Evolutionary conservation across 768 basidiomycete genomes (phyloP).

Genomic region (Pulveroboletus sp.): DNA sequence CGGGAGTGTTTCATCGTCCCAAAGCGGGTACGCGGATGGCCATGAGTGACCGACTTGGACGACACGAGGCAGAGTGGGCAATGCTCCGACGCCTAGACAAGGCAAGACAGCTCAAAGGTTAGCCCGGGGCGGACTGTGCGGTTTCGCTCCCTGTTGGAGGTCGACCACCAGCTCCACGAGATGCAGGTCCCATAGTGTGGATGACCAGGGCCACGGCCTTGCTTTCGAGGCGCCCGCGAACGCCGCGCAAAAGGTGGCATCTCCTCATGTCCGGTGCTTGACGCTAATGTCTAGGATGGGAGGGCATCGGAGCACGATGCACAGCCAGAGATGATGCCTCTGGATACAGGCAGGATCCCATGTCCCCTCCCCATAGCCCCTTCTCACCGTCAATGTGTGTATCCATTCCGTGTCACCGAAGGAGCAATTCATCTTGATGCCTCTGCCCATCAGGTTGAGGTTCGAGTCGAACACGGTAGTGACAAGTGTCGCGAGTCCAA

Average conservation of each 20-base stretch:
- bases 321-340: conserved; percentile 48
- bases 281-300: too few relatives aligned
- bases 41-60: neutral
- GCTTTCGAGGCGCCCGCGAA: too few relatives aligned
- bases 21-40: neutral
- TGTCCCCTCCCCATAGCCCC: conserved; percentile 2
- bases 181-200: too few relatives aligned
- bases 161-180: too few relatives aligned
- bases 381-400: conserved; percentile 32
- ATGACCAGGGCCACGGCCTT: too few relatives aligned
- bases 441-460: conserved; percentile 68
- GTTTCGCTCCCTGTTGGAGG: too few relatives aligned
- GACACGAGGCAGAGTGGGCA: conserved; percentile 27
- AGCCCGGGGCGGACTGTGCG: too few relatives aligned
- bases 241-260: too few relatives aligned
- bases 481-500: conserved; percentile 1
- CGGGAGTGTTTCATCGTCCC: conserved; percentile 10
- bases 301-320: too few relatives aligned
- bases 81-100: neutral
- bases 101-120: neutral
- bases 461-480: neutral
- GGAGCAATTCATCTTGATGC: conserved; percentile 46
- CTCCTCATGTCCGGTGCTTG: too few relatives aligned
- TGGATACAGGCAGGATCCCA: conserved; percentile 58
- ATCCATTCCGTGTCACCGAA: conserved; percentile 47